Base-by-base conservation (phyloP, 2,329 filamentous ascomycete genomes). In the Neoscytalidium dimidiatum region DNA sequence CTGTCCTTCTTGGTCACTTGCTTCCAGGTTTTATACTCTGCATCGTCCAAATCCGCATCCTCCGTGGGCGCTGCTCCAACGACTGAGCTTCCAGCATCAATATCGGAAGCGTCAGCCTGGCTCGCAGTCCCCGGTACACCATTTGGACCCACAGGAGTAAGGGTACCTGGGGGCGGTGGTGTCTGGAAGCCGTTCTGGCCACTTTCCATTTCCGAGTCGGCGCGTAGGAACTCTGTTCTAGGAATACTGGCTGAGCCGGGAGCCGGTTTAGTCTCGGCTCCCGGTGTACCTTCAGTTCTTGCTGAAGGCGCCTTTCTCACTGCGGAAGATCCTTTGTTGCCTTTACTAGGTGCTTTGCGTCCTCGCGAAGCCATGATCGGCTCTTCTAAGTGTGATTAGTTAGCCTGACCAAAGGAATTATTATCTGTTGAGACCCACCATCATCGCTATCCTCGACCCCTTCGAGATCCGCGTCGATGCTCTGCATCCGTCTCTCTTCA, bases 321-420 rank as follows among this genome's bases (percentile, higher is more conserved):
- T 17, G 82, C 81, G 38, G 77, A 80, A 19, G 83, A 80, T 14
- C 87, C 86, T 72, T 90, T 94, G 68, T 88, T 88, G 23, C 92
- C 90, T 70, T 92, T 91, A 31, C 87, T 88, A 5, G 89, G 91
- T 17, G 93, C 92, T 75, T 94, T 97, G 49, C 95, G 90, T 62
- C 95, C 95, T 69, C 95, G 88, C 57, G 94, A 97, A 65, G 95
- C 95, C 92, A 98, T 98, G 73, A 99, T 98, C 8, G 95, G 95
- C 78, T 97, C 94, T 74, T 81, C 78, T 77, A 62, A 44, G 26
- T 14, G 43, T 29, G 44, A 60, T 58, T 14, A 41, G 26, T 33
- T 33, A 52, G 35, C 35, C 13, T 29, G 9, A 28, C 17, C 8
- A 46, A 46, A 23, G 9, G 9, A 29, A 61, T 11, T 21, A 23